These are phyloP conservation scores for Leishmania guyanensis DNA, from an alignment of 208 protist species.

Conservation along the genomic window DNA sequence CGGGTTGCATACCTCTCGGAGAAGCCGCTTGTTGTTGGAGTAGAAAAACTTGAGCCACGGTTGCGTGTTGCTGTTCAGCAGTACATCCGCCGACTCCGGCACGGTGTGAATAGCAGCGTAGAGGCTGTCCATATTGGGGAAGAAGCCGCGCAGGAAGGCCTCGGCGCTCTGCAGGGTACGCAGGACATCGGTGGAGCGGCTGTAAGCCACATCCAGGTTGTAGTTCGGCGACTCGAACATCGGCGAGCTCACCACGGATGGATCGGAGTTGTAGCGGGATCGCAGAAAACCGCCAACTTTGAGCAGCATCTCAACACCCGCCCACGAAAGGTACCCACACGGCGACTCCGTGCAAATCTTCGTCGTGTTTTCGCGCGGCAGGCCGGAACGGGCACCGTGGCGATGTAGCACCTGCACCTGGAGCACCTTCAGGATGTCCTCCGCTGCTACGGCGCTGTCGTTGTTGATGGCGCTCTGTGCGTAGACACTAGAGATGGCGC, in stretches of 20 bases:
- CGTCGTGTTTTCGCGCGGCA: slow-evolving; percentile 29
- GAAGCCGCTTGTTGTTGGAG: slow-evolving; percentile 27
- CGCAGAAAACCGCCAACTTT: slow-evolving; percentile 51
- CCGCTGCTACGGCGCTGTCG: neutral
- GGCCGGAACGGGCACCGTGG: slow-evolving; percentile 47
- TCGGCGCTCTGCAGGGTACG: slow-evolving; percentile 67
- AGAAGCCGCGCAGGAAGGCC: slow-evolving; percentile 50
- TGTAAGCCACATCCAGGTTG: slow-evolving; percentile 55
- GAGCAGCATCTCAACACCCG: slow-evolving; percentile 43
- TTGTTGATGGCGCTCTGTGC: neutral
- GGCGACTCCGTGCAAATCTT: slow-evolving; percentile 46
- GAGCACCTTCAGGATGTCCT: slow-evolving; percentile 19
- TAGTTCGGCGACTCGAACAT: slow-evolving; percentile 46
- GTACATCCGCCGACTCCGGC: slow-evolving; percentile 19
- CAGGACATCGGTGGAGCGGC: slow-evolving; percentile 56
- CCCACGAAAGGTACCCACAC: slow-evolving; percentile 50
- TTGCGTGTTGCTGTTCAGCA: slow-evolving; percentile 41
- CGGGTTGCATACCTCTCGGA: slow-evolving; percentile 37
- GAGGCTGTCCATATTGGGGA: slow-evolving; percentile 34
- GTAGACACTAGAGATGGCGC: neutral
- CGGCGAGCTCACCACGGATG: slow-evolving; percentile 23
- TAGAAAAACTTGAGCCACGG: slow-evolving; percentile 34
- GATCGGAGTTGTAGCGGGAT: slow-evolving; percentile 39
- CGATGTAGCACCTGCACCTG: slow-evolving; percentile 58
- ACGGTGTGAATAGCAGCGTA: slow-evolving; percentile 64